Conservation (phyloP, 2,329 filamentous ascomycete species). For the Alternaria postmessia region DNA sequence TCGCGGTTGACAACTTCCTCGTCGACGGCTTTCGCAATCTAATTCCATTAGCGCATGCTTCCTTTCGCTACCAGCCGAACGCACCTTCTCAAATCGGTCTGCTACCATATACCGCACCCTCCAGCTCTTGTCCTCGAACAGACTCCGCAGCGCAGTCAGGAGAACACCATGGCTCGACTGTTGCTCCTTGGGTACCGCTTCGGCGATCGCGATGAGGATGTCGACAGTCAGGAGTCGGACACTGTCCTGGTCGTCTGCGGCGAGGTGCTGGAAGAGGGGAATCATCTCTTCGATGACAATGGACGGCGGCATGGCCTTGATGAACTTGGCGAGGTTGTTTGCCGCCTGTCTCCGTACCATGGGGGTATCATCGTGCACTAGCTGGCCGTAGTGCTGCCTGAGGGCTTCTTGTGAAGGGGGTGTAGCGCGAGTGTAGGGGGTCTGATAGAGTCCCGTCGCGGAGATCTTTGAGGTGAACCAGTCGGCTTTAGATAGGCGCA, state of each 20-base stretch:
- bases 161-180: conserved; percentile 95
- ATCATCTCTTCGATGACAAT: conserved; percentile 99
- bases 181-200: conserved; percentile 97
- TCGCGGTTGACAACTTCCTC: conserved; percentile 95
- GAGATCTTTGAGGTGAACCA: conserved; percentile 99
- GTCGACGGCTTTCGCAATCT: conserved; percentile 98
- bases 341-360: conserved; percentile 98
- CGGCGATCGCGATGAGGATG: conserved; percentile 93
- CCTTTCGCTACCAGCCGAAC: conserved; percentile 21
- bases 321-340: conserved; percentile 95
- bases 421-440: conserved; percentile 90
- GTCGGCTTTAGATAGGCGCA: conserved; percentile 97
- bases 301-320: conserved; percentile 92
- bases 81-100: conserved; percentile 94
- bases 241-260: conserved; percentile 96
- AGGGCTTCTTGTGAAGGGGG: conserved; percentile 88
- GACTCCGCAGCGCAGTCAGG: conserved; percentile 84
- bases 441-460: conserved; percentile 92
- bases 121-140: conserved; percentile 99
- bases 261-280: conserved; percentile 95
- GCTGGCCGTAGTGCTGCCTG: conserved; percentile 86
- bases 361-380: conserved; percentile 97
- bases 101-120: conserved; percentile 99
- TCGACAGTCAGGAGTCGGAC: conserved; percentile 95
- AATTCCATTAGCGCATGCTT: conserved; percentile 36